These are phyloP conservation scores for Geosmithia putterillii DNA, from an alignment of 2,329 filamentous ascomycete species.

Conservation along the genomic window DNA sequence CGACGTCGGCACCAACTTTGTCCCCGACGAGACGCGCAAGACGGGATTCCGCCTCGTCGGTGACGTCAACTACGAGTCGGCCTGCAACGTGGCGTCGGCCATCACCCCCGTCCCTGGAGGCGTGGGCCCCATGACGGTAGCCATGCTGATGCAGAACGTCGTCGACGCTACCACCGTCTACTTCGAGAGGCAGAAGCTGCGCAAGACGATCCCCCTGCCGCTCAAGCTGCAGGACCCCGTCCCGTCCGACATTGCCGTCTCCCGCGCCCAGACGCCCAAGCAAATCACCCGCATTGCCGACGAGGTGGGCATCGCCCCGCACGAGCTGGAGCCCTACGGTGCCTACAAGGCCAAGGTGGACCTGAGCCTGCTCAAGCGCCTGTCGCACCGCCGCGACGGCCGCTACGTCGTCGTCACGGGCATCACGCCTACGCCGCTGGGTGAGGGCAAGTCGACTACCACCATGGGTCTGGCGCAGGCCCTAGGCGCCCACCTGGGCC, in stretches of 20 bases:
- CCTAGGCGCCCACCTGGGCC: conserved; percentile 75
- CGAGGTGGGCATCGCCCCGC: conserved; percentile 76
- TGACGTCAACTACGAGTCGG: conserved; percentile 85
- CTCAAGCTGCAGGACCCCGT: conserved; percentile 70
- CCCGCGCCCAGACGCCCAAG: conserved; percentile 82
- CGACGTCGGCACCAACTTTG: conserved; percentile 95
- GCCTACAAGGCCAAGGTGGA: conserved; percentile 95
- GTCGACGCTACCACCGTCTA: conserved; percentile 73
- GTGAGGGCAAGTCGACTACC: conserved; percentile 96
- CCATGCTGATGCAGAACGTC: conserved; percentile 94
- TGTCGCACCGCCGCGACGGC: conserved; percentile 79
- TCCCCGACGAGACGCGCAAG: conserved; percentile 80
- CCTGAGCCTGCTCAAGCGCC: conserved; percentile 65
- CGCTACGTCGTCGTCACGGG: conserved; percentile 88
- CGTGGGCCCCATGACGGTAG: conserved; percentile 97
- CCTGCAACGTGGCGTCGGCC: conserved; percentile 72
- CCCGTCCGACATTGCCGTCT: conserved; percentile 92
- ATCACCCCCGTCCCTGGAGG: conserved; percentile 96
- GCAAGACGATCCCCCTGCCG: conserved; percentile 71
- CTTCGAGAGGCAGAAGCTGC: conserved; percentile 71
- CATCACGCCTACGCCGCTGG: conserved; percentile 91
- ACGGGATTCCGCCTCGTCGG: conserved; percentile 86
- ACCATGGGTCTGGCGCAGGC: conserved; percentile 94
- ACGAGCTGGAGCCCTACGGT: conserved; percentile 90
- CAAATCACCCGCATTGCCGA: conserved; percentile 72